Conservation (phyloP, 78 protist species). For the Guillardia theta region DNA sequence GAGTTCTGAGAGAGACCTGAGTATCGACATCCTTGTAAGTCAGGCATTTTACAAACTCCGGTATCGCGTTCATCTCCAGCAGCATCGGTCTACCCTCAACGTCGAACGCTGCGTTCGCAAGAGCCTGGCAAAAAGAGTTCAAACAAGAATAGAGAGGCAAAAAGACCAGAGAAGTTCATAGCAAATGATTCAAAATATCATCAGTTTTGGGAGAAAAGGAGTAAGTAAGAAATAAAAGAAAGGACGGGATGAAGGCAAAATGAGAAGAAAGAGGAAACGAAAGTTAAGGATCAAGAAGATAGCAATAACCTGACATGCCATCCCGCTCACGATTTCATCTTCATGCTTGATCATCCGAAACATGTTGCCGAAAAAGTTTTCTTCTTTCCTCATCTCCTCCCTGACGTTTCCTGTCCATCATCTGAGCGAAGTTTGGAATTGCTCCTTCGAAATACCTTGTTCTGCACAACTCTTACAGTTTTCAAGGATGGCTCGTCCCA, state of each 20-base stretch:
- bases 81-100: constrained; percentile 16
- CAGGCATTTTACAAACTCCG: neutral
- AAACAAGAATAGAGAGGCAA: too few relatives aligned
- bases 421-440: too few relatives aligned
- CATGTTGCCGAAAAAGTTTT: neutral
- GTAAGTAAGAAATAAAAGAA: too few relatives aligned
- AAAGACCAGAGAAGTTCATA: too few relatives aligned
- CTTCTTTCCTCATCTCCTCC: neutral
- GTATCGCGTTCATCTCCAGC: constrained; percentile 8
- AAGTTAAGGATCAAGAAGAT: neutral
- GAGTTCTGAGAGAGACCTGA: too few relatives aligned
- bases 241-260: too few relatives aligned
- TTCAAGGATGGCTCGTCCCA: neutral
- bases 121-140: too few relatives aligned
- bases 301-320: constrained; percentile 1
- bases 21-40: neutral
- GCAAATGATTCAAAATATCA: too few relatives aligned
- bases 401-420: too few relatives aligned
- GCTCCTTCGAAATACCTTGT: too few relatives aligned
- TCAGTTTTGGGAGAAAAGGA: too few relatives aligned
- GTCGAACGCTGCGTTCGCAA: neutral
- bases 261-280: neutral
- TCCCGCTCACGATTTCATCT: constrained; percentile 28
- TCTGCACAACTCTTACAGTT: constrained; percentile 23
- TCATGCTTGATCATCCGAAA: neutral